Conservation (phyloP, 305 asterid genomes). For the Stenogyne calaminthoides region DNA sequence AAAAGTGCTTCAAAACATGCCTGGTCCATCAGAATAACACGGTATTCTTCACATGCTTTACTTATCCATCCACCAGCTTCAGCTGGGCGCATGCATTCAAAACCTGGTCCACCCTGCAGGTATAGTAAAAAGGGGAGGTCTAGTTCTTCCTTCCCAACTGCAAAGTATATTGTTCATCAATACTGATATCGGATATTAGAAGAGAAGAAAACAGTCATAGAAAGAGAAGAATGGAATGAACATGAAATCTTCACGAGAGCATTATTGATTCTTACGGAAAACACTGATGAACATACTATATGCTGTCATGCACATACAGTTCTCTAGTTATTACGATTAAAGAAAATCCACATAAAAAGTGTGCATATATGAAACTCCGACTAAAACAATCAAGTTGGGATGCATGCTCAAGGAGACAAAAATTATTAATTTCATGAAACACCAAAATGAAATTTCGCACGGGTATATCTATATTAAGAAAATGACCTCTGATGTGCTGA, state of each 20-base stretch:
- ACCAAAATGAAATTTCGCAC: background rate
- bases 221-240: slow-evolving; percentile 5
- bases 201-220: background rate
- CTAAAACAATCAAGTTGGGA: background rate
- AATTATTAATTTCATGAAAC: background rate
- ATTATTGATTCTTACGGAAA: background rate
- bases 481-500: background rate
- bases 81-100: slow-evolving; percentile 78
- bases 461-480: background rate
- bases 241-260: slow-evolving; percentile 8
- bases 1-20: slow-evolving; percentile 45
- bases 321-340: background rate
- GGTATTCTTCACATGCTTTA: slow-evolving; percentile 87
- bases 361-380: background rate
- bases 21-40: slow-evolving; percentile 93
- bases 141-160: slow-evolving; percentile 81
- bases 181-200: slow-evolving; percentile 3
- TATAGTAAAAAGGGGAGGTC: slow-evolving; percentile 67
- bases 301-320: slow-evolving; percentile 2
- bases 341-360: background rate
- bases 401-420: background rate
- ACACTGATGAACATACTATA: background rate
- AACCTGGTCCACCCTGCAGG: slow-evolving; percentile 91
- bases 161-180: slow-evolving; percentile 33
- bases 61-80: slow-evolving; percentile 94